Evolutionary conservation across 129 eudicot species (phyloP), one percentile per base, ranked within the genome.

Genomic region (Arctium lappa): DNA sequence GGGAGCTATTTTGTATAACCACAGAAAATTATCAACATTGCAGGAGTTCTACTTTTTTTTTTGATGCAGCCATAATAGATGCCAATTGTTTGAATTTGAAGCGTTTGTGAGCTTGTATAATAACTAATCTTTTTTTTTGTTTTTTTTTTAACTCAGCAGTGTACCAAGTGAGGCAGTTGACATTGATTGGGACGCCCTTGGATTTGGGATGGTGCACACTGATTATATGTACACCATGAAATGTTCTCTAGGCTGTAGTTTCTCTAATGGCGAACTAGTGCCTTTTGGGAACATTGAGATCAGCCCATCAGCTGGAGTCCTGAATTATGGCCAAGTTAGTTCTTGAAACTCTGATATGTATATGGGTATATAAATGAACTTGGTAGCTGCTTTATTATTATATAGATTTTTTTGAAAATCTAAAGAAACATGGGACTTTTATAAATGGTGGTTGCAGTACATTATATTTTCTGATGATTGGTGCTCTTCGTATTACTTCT

Each of bases 261-360:
- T 94, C 80, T 73, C 89, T 18, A 81, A 89, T 31, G 98, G 98
- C 48, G 94, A 92, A 82, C 73, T 94, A 27, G 89, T 87, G 75
- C 91, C 87, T 12, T 94, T 90, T 86, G 97, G 98, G 76, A 94
- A 94, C 89, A 90, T 94, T 30, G 97, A 90, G 82, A 71, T 94
- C 86, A 94, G 88, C 81, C 98, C 98, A 18, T 88, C 92, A 13
- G 93, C 98, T 68, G 97, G 97, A 27, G 85, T 94, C 77, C 85
- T 94, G 31, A 94, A 94, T 78, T 94, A 94, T 80, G 98, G 98
- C 22, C 98, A 94, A 92, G 98, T 94, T 71, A 81, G 88, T 88
- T 79, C 69, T 83, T 75, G 4, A 79, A 50, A 77, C 73, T 56
- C 69, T 71, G 66, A 53, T 69, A 27, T 71, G 15, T 80, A 68